A percentile compares a stretch with the other conserved stretches of the same genome.
Conservation (phyloP, 768 basidiomycete genomes). For the Naganishia vaughanmartiniae region DNA sequence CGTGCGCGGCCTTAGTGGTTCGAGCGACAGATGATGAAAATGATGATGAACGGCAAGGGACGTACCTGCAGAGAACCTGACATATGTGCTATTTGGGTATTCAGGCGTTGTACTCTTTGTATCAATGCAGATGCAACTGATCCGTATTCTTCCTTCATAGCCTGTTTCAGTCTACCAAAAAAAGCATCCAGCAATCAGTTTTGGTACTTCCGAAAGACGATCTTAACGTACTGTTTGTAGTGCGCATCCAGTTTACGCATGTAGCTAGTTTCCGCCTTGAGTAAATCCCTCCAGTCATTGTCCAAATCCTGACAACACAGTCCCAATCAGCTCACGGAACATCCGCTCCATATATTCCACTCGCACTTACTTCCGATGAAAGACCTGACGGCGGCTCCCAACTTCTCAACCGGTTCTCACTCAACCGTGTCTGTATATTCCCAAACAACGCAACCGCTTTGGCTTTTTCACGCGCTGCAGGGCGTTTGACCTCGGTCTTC, state of each 20-base stretch:
- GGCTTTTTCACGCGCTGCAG: conserved; percentile 81
- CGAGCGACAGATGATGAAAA: background rate
- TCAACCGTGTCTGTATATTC: conserved; percentile 89
- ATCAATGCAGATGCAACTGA: conserved; percentile 47
- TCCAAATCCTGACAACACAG: conserved; percentile 64
- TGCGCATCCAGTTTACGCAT: conserved; percentile 61
- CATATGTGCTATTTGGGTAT: conserved; percentile 44
- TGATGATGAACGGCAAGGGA: background rate
- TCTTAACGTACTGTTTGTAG: conserved; percentile 87
- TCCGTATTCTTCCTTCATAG: conserved; percentile 46
- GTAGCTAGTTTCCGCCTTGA: conserved; percentile 65
- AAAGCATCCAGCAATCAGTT: background rate
- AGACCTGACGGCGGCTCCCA: conserved; percentile 77
- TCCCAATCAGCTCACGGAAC: background rate
- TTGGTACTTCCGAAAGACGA: conserved; percentile 54
- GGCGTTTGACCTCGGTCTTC: conserved; percentile 60
- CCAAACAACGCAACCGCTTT: conserved; percentile 82
- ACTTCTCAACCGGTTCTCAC: conserved; percentile 79
- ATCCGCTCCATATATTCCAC: background rate
- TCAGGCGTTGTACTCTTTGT: conserved; percentile 41
- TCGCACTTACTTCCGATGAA: conserved; percentile 57
- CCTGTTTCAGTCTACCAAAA: conserved; percentile 48
- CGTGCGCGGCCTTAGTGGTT: too few species aligned
- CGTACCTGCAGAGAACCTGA: conserved; percentile 43
- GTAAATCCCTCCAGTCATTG: conserved; percentile 51